Percentiles rank a stretch among this genome's conserved stretches.
Evolutionary conservation across 2,329 filamentous ascomycete genomes (phyloP).

Genomic region (Acrodontium crateriforme): DNA sequence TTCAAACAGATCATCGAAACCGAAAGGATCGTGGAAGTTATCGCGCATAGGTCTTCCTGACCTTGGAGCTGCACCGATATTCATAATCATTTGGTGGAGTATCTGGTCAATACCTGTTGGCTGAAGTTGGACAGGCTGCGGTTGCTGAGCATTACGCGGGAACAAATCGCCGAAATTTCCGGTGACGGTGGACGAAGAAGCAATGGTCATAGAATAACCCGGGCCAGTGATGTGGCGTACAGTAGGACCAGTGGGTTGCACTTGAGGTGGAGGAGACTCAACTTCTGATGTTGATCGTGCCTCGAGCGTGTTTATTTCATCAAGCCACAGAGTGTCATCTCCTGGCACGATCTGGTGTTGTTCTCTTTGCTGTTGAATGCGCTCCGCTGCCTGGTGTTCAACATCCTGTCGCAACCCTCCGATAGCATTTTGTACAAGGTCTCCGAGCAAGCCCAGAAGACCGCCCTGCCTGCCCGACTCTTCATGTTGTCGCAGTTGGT

Average conservation of each 20-base stretch:
- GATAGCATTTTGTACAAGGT: not conserved
- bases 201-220: conserved; percentile 18
- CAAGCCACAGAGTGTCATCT: conserved; percentile 1
- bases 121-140: conserved; percentile 29
- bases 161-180: conserved; percentile 29
- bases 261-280: conserved; percentile 6
- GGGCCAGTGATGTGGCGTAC: conserved; percentile 13
- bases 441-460: not conserved
- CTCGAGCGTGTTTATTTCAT: conserved; percentile 3
- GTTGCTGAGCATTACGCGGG: conserved; percentile 38
- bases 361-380: conserved; percentile 8
- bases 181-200: conserved; percentile 12
- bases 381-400: too few species aligned
- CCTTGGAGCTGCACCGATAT: conserved; percentile 13
- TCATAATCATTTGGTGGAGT: conserved; percentile 20
- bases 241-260: conserved; percentile 6
- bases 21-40: not conserved
- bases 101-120: conserved; percentile 18
- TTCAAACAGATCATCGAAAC: conserved; percentile 9
- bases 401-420: not conserved
- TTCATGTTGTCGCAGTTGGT: conserved; percentile 2
- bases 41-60: not conserved
- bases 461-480: conserved; percentile 1
- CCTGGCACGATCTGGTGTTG: conserved; percentile 8
- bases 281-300: conserved; percentile 5